Evolutionary conservation across 345 rosid genomes (phyloP).

Genomic region (Rhizophora mangle): DNA sequence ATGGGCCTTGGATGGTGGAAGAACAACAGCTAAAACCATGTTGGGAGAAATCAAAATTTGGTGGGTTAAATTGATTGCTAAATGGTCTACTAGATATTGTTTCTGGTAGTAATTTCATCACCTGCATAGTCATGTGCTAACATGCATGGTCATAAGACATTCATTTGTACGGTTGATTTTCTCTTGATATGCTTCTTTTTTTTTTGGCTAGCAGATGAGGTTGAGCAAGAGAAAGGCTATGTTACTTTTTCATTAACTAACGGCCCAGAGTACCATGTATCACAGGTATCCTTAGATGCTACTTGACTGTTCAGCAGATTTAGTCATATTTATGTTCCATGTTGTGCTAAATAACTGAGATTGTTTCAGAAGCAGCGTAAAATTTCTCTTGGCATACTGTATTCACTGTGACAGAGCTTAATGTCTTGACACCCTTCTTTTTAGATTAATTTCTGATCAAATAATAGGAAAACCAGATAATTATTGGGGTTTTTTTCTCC

Average conservation of each 20-base stretch:
- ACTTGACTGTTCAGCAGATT: conserved; percentile 7
- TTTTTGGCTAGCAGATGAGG: conserved; percentile 44
- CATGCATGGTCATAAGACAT: not conserved
- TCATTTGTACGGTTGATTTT: conserved; percentile 1
- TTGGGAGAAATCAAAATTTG: conserved; percentile 60
- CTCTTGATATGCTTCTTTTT: conserved; percentile 8
- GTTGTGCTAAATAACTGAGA: not conserved
- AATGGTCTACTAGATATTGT: not conserved
- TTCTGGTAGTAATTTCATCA: not conserved
- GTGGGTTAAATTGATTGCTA: conserved; percentile 32
- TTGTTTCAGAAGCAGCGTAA: not conserved
- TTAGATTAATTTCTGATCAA: too few species aligned
- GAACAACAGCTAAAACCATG: conserved; percentile 58
- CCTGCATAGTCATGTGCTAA: not conserved
- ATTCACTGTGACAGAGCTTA: too few species aligned
- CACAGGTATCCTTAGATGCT: conserved; percentile 56
- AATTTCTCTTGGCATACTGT: not conserved
- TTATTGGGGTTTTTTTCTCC: too few species aligned
- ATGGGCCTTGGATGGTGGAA: conserved; percentile 83
- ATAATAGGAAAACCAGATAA: too few species aligned
- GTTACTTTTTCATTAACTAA: conserved; percentile 87
- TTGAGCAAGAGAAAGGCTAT: conserved; percentile 57
- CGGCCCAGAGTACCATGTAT: conserved; percentile 97
- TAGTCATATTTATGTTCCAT: not conserved
- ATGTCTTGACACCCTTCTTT: too few species aligned